Conservation (phyloP, 768 basidiomycete species). For the Amanita jacksonii region DNA sequence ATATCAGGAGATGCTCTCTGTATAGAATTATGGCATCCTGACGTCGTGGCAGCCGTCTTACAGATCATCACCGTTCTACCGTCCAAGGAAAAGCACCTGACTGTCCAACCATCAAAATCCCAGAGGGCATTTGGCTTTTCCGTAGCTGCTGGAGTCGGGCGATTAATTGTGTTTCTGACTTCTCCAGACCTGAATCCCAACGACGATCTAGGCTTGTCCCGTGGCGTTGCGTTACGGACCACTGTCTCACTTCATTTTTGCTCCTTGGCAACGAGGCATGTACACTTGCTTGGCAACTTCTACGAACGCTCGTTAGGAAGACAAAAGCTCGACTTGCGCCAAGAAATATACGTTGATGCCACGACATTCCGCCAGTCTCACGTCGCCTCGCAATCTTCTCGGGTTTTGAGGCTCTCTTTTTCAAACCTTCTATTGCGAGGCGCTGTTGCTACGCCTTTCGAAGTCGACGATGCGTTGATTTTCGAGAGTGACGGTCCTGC, state of each 20-base stretch:
- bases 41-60: slow-evolving; percentile 36
- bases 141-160: slow-evolving; percentile 46
- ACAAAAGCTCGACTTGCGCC: slow-evolving; percentile 42
- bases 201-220: slow-evolving; percentile 52
- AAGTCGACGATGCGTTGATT: slow-evolving; percentile 56
- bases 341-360: slow-evolving; percentile 39
- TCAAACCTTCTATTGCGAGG: slow-evolving; percentile 46
- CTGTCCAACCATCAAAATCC: slow-evolving; percentile 7
- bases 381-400: slow-evolving; percentile 24
- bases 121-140: slow-evolving; percentile 34
- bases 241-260: slow-evolving; percentile 48
- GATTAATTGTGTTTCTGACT: slow-evolving; percentile 59
- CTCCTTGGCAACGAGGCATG: slow-evolving; percentile 32
- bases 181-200: slow-evolving; percentile 75
- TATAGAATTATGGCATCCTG: slow-evolving; percentile 58
- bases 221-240: slow-evolving; percentile 57
- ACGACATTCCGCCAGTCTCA: slow-evolving; percentile 27
- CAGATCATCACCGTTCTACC: slow-evolving; percentile 32
- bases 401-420: slow-evolving; percentile 31
- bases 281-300: slow-evolving; percentile 26
- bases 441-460: slow-evolving; percentile 57
- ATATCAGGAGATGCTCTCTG: slow-evolving; percentile 48
- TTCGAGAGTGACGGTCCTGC: slow-evolving; percentile 41
- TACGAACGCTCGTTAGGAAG: slow-evolving; percentile 34
- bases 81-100: slow-evolving; percentile 20